Evolutionary conservation across 306 rosid species (phyloP).

Genomic region (Spatholobus suberectus): DNA sequence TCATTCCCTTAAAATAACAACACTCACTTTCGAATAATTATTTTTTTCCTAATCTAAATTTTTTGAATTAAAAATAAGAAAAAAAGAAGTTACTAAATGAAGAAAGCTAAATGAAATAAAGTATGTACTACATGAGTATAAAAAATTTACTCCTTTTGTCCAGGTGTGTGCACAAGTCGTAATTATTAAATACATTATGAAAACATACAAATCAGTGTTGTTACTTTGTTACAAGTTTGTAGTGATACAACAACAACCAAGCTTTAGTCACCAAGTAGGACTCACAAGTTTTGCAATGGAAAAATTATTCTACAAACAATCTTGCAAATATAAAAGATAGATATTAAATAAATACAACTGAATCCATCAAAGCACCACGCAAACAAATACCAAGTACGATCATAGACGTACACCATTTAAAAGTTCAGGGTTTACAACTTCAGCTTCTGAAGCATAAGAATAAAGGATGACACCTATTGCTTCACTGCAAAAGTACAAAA

Average conservation of each 20-base stretch:
- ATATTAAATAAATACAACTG: neutral
- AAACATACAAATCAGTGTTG: too few species aligned
- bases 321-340: neutral
- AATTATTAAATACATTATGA: too few species aligned
- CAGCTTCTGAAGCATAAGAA: neutral
- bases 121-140: too few species aligned
- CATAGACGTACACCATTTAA: neutral
- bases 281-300: neutral
- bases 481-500: slow-evolving; percentile 10
- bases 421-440: neutral
- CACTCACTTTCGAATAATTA: too few species aligned
- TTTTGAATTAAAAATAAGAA: too few species aligned
- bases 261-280: neutral
- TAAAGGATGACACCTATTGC: neutral
- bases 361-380: neutral
- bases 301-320: neutral
- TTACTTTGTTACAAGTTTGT: too few species aligned
- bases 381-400: neutral
- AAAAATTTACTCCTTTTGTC: too few species aligned
- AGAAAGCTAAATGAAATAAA: too few species aligned
- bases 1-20: too few species aligned
- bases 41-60: too few species aligned
- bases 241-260: neutral
- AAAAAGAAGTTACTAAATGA: too few species aligned
- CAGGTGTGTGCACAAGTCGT: too few species aligned